Base-by-base conservation (phyloP, 2,329 filamentous ascomycete genomes). In the Fusarium hainanense region DNA sequence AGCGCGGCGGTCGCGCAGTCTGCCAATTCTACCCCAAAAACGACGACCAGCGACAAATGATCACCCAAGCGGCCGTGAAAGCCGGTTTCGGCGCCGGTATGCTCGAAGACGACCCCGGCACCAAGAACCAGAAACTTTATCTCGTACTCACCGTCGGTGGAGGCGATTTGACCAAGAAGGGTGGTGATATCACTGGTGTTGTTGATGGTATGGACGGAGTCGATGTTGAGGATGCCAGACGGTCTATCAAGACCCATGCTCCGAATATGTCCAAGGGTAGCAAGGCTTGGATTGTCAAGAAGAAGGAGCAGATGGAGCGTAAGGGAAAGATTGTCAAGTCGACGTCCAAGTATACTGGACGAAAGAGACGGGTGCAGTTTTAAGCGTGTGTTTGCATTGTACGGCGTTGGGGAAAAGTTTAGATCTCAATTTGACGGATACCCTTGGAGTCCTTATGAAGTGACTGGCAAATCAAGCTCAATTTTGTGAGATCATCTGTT, bases 11-110 rank as follows among this genome's bases (percentile, higher is more conserved):
- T 2, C 87, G 93, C 40, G 96, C 96, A 0, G 95, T 98, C 16
- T 97, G 94, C 78, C 96, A 99, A 77, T 99, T 99, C 80, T 99
- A 99, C 79, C 96, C 96, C 4, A 97, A 97, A 82, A 98, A 99
- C 79, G 92, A 97, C 73, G 85, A 88, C 68, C 96, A 99, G 82
- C 89, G 94, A 76, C 89, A 88, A 76, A 97, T 99, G 94, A 97
- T 99, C 72, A 93, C 91, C 54, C 87, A 88, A 63, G 96, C 96
- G 0, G 96, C 96, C 0, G 92, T 98, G 66, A 94, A 92, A 77
- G 96, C 96, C 3, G 96, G 96, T 0, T 99, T 99, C 76, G 95
- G 96, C 49, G 96, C 96, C 0, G 96, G 96, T 82, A 87, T 99
- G 34, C 84, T 99, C 49, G 95, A 98, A 80, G 96, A 99, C 80